Conservation (phyloP, 768 basidiomycete genomes). For the Hygrocybe coccinea region DNA sequence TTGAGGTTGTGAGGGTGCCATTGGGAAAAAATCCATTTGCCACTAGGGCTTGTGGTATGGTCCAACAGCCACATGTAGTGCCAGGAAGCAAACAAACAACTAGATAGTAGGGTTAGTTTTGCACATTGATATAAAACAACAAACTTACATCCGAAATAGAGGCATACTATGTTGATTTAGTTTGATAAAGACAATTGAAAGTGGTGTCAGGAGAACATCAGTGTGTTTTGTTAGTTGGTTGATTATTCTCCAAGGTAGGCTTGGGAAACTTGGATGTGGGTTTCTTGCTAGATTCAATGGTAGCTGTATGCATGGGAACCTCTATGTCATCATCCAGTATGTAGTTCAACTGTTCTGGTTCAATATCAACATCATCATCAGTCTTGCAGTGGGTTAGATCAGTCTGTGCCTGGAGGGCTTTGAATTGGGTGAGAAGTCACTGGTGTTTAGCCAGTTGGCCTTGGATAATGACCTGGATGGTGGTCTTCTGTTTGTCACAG, state of each 20-base stretch:
- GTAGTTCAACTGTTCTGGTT: background rate
- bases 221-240: background rate
- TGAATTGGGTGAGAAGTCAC: background rate
- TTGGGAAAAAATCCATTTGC: constrained; percentile 31
- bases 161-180: constrained; percentile 10
- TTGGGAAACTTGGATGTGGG: background rate
- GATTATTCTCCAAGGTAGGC: background rate
- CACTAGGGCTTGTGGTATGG: constrained; percentile 22
- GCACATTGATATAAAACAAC: background rate
- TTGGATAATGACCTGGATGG: background rate
- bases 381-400: background rate
- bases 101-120: background rate
- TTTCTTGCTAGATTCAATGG: background rate
- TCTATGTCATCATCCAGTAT: background rate
- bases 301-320: too few species aligned
- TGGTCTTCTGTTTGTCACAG: background rate
- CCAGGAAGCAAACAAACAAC: constrained; percentile 15
- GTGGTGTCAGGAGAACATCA: background rate
- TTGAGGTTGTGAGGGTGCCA: constrained; percentile 19
- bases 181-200: background rate
- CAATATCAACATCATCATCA: too few species aligned
- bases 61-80: constrained; percentile 19
- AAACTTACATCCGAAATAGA: constrained; percentile 12
- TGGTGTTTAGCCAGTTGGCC: background rate
- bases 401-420: background rate